Base-by-base conservation (phyloP, 2,329 filamentous ascomycete species). In the Thielaviopsis musarum region DNA sequence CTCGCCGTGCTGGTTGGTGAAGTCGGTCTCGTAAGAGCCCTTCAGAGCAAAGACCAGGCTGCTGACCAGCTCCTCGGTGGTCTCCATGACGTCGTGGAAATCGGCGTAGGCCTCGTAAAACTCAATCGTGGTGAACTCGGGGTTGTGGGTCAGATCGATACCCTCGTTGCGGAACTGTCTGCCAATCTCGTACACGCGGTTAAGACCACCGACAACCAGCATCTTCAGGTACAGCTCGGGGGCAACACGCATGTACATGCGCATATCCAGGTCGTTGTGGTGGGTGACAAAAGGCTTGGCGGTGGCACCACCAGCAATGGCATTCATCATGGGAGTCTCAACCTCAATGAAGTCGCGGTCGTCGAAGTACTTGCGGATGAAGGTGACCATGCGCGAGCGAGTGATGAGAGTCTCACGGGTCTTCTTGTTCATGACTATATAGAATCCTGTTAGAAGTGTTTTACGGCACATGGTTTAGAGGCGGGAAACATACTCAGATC, bases 191-290 rank as follows among this genome's bases (percentile, higher is more conserved):
- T 95, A 98, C 15, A 98, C 93, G 66, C 88, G 83, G 75, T 95
- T 88, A 51, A 97, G 79, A 62, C 91, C 93, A 68, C 94, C 94
- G 34, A 98, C 91, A 56, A 97, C 87, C 61, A 85, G 78, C 83
- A 94, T 89, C 86, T 98, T 98, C 67, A 98, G 84, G 73, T 94
- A 95, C 59, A 98, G 76, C 73, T 98, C 93, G 1, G 93, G 94
- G 0, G 94, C 93, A 58, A 97, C 83, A 69, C 93, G 86, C 81
- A 98, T 86, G 74, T 86, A 97, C 72, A 98, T 84, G 66, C 95
- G 85, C 83, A 95, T 90, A 71, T 95, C 82, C 57, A 93, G 80
- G 58, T 97, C 93, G 72, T 98, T 98, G 77, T 97, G 93, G 72
- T 95, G 87, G 15, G 93, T 97, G 65, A 87, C 78, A 74, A 98